Evolutionary conservation across 768 basidiomycete species (phyloP).

Genomic region (Podaxis sp.): DNA sequence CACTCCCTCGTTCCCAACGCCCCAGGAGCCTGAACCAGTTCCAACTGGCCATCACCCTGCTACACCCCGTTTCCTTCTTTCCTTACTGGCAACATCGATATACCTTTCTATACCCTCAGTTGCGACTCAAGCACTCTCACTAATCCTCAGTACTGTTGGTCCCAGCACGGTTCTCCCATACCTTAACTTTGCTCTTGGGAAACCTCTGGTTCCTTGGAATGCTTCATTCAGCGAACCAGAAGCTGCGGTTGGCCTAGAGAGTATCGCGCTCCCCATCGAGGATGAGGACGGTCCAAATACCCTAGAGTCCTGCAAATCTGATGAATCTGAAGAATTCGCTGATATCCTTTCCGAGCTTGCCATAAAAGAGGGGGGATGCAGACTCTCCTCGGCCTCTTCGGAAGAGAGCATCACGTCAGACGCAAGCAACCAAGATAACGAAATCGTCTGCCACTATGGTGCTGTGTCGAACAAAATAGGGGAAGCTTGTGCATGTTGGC

Average conservation of each 20-base stretch:
- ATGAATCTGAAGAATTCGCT: slow-evolving; percentile 19
- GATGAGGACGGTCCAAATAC: slow-evolving; percentile 26
- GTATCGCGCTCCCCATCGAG: slow-evolving; percentile 52
- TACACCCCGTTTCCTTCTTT: slow-evolving; percentile 78
- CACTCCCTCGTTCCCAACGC: slow-evolving; percentile 59
- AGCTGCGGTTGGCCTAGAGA: slow-evolving; percentile 71
- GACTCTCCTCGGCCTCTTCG: slow-evolving; percentile 12
- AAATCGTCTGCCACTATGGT: slow-evolving; percentile 73
- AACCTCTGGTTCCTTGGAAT: slow-evolving; percentile 47
- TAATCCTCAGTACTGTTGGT: slow-evolving; percentile 72
- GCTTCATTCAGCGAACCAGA: slow-evolving; percentile 42
- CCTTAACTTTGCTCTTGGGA: slow-evolving; percentile 80
- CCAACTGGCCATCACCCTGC: slow-evolving; percentile 69
- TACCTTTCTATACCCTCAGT: slow-evolving; percentile 83
- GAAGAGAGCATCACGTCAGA: slow-evolving; percentile 19
- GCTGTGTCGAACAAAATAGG: slow-evolving; percentile 89
- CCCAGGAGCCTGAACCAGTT: slow-evolving; percentile 24
- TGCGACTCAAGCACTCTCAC: slow-evolving; percentile 70
- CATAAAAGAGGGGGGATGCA: slow-evolving; percentile 9
- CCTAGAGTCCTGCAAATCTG: slow-evolving; percentile 11
- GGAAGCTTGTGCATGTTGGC: slow-evolving; percentile 86
- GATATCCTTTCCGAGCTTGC: slow-evolving; percentile 12
- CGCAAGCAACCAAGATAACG: slow-evolving; percentile 19
- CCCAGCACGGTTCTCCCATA: slow-evolving; percentile 77
- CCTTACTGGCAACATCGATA: slow-evolving; percentile 82